Evolutionary conservation across 2,329 filamentous ascomycete species (phyloP).

Genomic region (Ceratocystis albifundus): DNA sequence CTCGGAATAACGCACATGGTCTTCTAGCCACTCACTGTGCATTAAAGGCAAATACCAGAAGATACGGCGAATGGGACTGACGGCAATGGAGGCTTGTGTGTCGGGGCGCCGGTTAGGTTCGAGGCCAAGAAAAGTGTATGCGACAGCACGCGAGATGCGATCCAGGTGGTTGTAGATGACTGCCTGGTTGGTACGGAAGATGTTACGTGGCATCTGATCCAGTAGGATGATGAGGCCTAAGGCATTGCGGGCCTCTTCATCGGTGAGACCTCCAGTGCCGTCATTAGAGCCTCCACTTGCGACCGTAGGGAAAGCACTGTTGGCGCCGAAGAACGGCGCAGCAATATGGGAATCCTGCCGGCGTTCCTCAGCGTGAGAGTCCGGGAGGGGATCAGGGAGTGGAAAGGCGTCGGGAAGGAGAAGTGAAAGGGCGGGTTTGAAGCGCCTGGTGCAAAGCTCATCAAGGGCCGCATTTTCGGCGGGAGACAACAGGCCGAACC

Average conservation of each 20-base stretch:
- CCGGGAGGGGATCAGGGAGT: constrained; percentile 26
- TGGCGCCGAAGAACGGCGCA: constrained; percentile 18
- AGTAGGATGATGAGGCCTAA: constrained; percentile 46
- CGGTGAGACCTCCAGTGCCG: constrained; percentile 9
- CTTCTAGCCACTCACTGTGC: constrained; percentile 43
- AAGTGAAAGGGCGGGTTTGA: constrained; percentile 7
- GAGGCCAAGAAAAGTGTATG: constrained; percentile 28
- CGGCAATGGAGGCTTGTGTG: constrained; percentile 28
- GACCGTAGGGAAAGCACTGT: constrained; percentile 3
- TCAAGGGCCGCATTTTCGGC: constrained; percentile 18
- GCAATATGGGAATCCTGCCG: constrained; percentile 14
- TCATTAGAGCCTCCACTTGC: neutral
- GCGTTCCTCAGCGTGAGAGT: constrained; percentile 17
- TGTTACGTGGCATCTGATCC: constrained; percentile 53
- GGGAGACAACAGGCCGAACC: constrained; percentile 20
- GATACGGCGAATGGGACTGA: constrained; percentile 33
- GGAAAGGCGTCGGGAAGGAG: constrained; percentile 26
- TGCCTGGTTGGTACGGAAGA: constrained; percentile 41
- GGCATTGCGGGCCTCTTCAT: constrained; percentile 29
- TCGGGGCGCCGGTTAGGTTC: constrained; percentile 23
- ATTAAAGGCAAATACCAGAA: constrained; percentile 52
- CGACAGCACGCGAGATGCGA: constrained; percentile 39
- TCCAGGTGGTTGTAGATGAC: constrained; percentile 46
- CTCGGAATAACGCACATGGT: constrained; percentile 34
- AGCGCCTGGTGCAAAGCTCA: constrained; percentile 12